Conservation (phyloP, 768 basidiomycete species). For the Mycena vulgaris region DNA sequence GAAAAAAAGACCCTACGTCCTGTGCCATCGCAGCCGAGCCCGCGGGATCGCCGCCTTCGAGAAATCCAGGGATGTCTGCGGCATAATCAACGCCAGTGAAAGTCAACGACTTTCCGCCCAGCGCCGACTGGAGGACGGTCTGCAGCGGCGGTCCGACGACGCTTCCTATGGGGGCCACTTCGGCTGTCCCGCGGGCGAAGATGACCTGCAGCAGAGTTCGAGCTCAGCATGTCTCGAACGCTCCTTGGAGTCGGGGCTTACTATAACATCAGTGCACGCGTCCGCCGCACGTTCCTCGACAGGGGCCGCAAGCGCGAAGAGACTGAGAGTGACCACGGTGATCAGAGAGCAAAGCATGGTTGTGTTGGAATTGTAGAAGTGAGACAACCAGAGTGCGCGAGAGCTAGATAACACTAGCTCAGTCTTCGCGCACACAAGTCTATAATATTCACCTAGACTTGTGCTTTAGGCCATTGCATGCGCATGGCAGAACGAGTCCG, state of each 20-base stretch:
- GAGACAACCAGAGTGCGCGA: no score
- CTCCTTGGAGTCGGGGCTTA: not conserved
- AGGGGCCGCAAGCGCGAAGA: conserved; percentile 14
- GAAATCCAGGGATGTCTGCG: conserved; percentile 52
- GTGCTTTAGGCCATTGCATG: no score
- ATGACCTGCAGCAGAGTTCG: conserved; percentile 40
- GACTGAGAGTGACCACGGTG: not conserved
- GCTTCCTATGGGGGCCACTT: conserved; percentile 51
- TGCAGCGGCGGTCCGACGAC: conserved; percentile 57
- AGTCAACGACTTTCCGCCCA: conserved; percentile 48
- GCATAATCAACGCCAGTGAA: conserved; percentile 58
- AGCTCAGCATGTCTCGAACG: not conserved
- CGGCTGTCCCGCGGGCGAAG: conserved; percentile 57
- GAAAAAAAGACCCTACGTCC: conserved; percentile 40
- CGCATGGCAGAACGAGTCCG: no score
- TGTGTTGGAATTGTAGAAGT: no score
- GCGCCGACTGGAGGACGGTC: conserved; percentile 45
- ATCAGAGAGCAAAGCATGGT: conserved; percentile 23
- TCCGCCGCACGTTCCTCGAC: conserved; percentile 8
- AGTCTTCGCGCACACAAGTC: no score
- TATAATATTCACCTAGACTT: no score
- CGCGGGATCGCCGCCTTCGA: conserved; percentile 53
- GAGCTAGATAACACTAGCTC: no score
- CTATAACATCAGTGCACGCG: conserved; percentile 25
- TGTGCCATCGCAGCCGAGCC: conserved; percentile 55